phyloP scores from a whole-genome alignment of 106 monocot species.

The Allium fistulosum region DNA sequence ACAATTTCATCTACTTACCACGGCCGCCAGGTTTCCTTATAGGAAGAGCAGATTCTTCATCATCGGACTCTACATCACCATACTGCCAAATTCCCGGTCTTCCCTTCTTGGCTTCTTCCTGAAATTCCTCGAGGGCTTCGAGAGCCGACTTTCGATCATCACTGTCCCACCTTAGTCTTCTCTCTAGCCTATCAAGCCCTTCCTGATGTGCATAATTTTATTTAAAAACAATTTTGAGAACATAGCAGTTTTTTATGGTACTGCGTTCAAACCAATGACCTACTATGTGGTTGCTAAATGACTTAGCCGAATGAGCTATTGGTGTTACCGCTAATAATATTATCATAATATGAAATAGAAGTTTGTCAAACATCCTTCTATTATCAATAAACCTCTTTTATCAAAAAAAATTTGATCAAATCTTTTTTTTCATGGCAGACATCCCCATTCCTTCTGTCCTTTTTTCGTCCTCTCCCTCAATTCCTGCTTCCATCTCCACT shows the following conservation, averaged over 20 bases:
- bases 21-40: slow-evolving; percentile 55
- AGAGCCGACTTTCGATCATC: slow-evolving; percentile 65
- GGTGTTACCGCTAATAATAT: too few relatives aligned
- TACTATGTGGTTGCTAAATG: background rate
- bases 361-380: too few relatives aligned
- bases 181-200: slow-evolving; percentile 74
- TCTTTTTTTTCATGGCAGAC: too few relatives aligned
- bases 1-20: background rate
- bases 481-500: too few relatives aligned
- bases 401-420: too few relatives aligned
- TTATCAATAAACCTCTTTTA: background rate
- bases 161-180: slow-evolving; percentile 64
- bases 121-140: slow-evolving; percentile 82
- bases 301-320: background rate
- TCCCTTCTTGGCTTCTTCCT: slow-evolving; percentile 69
- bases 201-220: slow-evolving; percentile 29
- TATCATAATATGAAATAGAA: too few relatives aligned
- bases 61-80: slow-evolving; percentile 85
- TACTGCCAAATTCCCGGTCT: slow-evolving; percentile 90
- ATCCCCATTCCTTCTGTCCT: too few relatives aligned
- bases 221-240: background rate
- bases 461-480: too few relatives aligned
- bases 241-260: too few relatives aligned
- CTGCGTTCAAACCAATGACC: too few relatives aligned
- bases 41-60: slow-evolving; percentile 76